phyloP scores from a whole-genome alignment of 345 rosid species.

The Nasturtium officinale region DNA sequence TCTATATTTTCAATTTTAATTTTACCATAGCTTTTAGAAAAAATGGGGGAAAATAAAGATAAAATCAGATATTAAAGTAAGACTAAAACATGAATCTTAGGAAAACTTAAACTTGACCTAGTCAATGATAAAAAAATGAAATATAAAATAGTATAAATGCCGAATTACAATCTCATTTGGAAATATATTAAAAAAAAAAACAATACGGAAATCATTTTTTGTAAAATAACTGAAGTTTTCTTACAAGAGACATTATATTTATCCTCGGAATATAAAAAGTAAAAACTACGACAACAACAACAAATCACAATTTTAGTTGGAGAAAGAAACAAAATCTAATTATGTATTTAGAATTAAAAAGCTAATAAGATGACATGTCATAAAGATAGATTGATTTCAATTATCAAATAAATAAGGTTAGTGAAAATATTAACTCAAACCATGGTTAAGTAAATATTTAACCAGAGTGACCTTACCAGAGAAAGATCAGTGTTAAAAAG shows the following conservation, averaged over 20 bases:
- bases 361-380: conserved; percentile 36
- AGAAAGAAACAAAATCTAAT: not conserved
- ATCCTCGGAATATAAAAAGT: not conserved
- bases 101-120: not conserved
- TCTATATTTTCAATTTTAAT: not conserved
- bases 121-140: too few relatives aligned
- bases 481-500: conserved; percentile 39
- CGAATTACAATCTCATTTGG: not conserved
- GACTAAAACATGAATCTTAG: not conserved
- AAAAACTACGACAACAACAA: conserved; percentile 15
- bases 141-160: not conserved
- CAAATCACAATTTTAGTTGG: not conserved
- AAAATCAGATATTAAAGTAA: not conserved
- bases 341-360: not conserved
- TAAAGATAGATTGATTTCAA: conserved; percentile 5
- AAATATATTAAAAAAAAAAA: too few relatives aligned
- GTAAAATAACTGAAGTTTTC: not conserved
- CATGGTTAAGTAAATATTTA: conserved; percentile 40
- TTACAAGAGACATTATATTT: not conserved
- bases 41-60: not conserved
- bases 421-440: conserved; percentile 23
- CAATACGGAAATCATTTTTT: not conserved
- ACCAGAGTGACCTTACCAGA: conserved; percentile 40
- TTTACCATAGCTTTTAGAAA: not conserved
- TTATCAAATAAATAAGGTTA: conserved; percentile 16